Conservation (phyloP, 306 rosid species). For the Nissolia schottii region DNA sequence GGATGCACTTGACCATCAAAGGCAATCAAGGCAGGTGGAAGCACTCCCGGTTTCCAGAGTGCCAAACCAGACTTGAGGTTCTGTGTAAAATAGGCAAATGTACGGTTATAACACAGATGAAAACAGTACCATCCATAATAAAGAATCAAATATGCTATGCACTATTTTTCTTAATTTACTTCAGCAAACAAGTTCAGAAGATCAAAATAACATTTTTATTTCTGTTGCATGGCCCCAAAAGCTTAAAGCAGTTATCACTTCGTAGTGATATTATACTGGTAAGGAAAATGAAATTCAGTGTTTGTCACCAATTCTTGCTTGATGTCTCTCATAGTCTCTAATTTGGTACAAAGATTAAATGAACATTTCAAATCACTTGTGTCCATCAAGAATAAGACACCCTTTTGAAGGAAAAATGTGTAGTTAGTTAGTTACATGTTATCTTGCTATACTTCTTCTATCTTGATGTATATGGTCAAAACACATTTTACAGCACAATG, state of each 20-base stretch:
- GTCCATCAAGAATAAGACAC: neutral
- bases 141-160: neutral
- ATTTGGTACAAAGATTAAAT: neutral
- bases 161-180: neutral
- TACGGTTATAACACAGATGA: neutral
- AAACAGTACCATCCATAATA: neutral
- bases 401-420: neutral
- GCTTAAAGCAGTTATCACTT: neutral
- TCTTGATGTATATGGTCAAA: neutral
- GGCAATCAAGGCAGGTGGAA: conserved; percentile 66
- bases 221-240: neutral
- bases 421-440: neutral
- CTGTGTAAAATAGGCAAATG: conserved; percentile 33
- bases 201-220: neutral
- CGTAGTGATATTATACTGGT: neutral
- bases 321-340: neutral
- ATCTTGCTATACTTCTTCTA: neutral
- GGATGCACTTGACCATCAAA: conserved; percentile 65
- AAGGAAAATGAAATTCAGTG: neutral
- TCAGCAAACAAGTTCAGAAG: neutral
- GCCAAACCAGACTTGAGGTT: conserved; percentile 48
- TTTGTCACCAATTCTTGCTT: neutral
- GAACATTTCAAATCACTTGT: neutral
- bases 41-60: conserved; percentile 71
- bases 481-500: neutral